These are phyloP conservation scores for Exophiala xenobiotica DNA, from an alignment of 2,329 filamentous ascomycete species.

Conservation along the genomic window DNA sequence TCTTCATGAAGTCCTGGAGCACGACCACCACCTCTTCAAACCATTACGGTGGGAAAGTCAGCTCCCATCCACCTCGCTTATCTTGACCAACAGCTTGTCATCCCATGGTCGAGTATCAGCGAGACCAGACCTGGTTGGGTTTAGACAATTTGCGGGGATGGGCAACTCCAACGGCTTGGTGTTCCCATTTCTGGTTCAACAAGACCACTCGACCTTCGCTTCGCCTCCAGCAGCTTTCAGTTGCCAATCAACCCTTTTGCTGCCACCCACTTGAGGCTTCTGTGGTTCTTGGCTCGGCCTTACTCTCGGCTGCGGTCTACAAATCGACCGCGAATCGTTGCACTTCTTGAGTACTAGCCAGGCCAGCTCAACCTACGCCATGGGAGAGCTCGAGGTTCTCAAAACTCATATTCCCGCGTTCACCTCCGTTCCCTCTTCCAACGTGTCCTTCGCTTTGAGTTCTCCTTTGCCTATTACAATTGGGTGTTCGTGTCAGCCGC, in stretches of 20 bases:
- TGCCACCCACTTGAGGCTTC: too few relatives aligned
- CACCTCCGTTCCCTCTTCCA: too few relatives aligned
- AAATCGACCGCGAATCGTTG: background rate
- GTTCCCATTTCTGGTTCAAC: background rate
- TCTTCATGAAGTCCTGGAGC: too few relatives aligned
- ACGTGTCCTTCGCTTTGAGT: too few relatives aligned
- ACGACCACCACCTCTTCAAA: too few relatives aligned
- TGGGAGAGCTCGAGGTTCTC: background rate
- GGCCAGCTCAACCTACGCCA: background rate
- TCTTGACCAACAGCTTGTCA: background rate
- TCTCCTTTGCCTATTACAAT: too few relatives aligned
- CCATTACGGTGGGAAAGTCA: too few relatives aligned
- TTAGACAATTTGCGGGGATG: background rate
- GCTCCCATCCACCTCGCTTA: background rate
- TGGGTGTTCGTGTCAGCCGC: too few relatives aligned
- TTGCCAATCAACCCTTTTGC: background rate
- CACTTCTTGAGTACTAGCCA: background rate
- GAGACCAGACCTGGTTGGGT: background rate
- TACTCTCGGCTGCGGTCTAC: slow-evolving; percentile 8
- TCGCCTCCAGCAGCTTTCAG: too few relatives aligned
- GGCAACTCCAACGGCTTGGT: background rate
- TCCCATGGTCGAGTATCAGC: background rate
- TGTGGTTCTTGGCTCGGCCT: background rate
- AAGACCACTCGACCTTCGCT: background rate
- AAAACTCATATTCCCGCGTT: too few relatives aligned